Evolutionary conservation across 2,329 filamentous ascomycete genomes (phyloP), one percentile per base, ranked within the genome.

Genomic region (Alternaria triticina): DNA sequence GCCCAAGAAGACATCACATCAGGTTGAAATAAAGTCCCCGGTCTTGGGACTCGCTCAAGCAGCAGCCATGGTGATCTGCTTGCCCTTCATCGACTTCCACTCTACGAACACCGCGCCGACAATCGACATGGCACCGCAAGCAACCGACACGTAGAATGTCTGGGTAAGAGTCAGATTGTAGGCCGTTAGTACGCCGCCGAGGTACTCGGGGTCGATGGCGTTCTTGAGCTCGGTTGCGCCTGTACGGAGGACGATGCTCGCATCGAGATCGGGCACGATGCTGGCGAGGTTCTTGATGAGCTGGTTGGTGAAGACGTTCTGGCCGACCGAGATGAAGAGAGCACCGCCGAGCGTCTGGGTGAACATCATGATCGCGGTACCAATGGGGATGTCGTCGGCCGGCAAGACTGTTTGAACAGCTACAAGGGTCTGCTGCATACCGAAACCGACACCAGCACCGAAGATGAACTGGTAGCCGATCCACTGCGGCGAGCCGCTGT

Each of bases 51-150:
- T 10, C 43, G 9, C 5, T 40, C 68, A 78, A 25, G 76, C 76
- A 43, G 74, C 76, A 45, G 65, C 70, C 77, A 78, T 77, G 67
- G 80, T 75, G 54, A 83, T 78, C 68, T 82, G 80, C 73, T 82
- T 81, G 71, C 86, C 87, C 82, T 91, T 91, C 72, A 92, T 88
- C 67, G 82, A 89, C 75, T 83, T 86, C 89, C 89, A 92, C 79
- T 91, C 86, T 68, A 91, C 85, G 7, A 81, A 79, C 1, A 83
- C 70, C 0, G 85, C 82, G 0, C 87, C 89, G 8, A 90, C 40
- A 13, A 90, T 81, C 5, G 83, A 85, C 9, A 89, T 59, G 8
- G 81, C 81, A 0, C 84, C 82, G 71, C 89, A 80, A 2, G 86
- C 84, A 8, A 90, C 80, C 2, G 83, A 85, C 9, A 91, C 86